Evolutionary conservation across 1,139 yeast genomes (phyloP), one percentile per base, ranked within the genome.

Genomic region (Lodderomyces theae): DNA sequence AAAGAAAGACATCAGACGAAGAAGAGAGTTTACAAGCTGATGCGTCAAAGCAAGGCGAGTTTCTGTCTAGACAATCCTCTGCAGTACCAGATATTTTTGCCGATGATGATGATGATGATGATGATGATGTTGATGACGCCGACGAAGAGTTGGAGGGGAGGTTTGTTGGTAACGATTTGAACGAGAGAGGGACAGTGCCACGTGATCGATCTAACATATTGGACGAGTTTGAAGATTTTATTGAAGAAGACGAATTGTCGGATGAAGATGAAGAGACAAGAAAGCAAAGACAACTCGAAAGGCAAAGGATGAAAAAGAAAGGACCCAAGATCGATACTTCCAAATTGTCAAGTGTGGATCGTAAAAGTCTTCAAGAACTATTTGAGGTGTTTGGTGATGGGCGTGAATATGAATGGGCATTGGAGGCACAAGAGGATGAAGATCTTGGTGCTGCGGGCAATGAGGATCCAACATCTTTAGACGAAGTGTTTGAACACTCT

Each of bases 331-430:
- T 72, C 46, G 77, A 72, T 49, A 68, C 86, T 22, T 72, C 83
- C 8, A 82, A 83, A 49, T 72, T 85, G 38, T 79, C 87, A 1
- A 88, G 82, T 39, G 84, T 92, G 35, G 96, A 94, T 53, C 84
- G 95, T 47, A 98, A 92, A 57, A 87, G 89, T 60, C 78, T 90
- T 49, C 95, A 88, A 53, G 97, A 92, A 59, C 77, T 92, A 54
- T 89, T 82, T 56, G 98, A 92, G 61, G 90, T 92, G 8, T 92
- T 92, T 58, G 99, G 99, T 47, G 94, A 89, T 60, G 99, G 98
- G 36, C 92, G 84, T 46, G 97, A 90, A 59, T 92, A 92, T 62
- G 97, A 88, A 47, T 92, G 97, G 97, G 98, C 98, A 2, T 72
- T 94, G 45, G 97, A 88, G 54, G 90, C 89, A 25, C 95, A 88